Evolutionary conservation across 805 yeast genomes (phyloP).

Genomic region (Candida xyloterini): DNA sequence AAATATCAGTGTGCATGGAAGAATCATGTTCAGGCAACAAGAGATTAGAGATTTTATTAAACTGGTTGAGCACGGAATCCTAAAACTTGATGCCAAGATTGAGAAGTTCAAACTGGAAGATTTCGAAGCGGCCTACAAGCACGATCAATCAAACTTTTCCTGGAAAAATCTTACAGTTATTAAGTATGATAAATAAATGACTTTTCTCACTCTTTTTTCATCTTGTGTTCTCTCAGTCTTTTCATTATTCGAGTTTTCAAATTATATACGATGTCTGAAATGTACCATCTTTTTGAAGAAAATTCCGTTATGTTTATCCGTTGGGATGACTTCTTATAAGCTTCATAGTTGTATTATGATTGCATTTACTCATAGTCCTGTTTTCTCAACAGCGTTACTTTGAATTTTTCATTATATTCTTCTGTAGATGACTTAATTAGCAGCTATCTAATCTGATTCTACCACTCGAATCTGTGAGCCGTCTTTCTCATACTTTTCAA

Average conservation of each 20-base stretch:
- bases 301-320: too few species aligned
- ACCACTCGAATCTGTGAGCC: not conserved
- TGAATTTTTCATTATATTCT: too few species aligned
- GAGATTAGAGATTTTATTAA: constrained; percentile 4
- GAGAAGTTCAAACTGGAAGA: constrained; percentile 4
- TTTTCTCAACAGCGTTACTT: too few species aligned
- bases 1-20: constrained; percentile 4
- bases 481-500: not conserved
- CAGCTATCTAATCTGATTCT: constrained; percentile 41
- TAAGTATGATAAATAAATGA: not conserved
- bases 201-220: too few species aligned
- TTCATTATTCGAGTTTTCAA: too few species aligned
- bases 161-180: not conserved
- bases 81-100: constrained; percentile 2
- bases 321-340: too few species aligned
- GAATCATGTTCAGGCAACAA: constrained; percentile 5
- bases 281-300: too few species aligned
- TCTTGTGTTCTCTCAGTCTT: too few species aligned
- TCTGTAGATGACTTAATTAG: too few species aligned
- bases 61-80: constrained; percentile 7
- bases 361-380: too few species aligned
- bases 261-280: too few species aligned
- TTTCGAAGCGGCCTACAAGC: constrained; percentile 1
- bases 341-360: too few species aligned
- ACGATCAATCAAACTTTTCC: not conserved